phyloP scores from a whole-genome alignment of 805 yeast genomes.

The Kodamaea hsintzibuensis region DNA sequence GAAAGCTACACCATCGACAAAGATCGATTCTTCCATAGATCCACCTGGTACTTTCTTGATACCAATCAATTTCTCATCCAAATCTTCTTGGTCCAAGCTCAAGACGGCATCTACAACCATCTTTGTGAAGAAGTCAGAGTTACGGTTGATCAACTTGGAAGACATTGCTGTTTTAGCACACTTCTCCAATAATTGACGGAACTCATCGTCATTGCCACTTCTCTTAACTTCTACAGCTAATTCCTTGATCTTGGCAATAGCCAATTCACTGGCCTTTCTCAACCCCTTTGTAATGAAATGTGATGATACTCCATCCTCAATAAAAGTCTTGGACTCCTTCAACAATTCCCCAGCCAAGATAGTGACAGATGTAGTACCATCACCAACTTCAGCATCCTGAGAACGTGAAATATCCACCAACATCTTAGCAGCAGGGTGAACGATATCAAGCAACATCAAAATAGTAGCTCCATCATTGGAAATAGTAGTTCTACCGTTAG shows the following conservation, averaged over 20 bases:
- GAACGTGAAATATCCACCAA: constrained; percentile 92
- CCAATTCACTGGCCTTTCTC: constrained; percentile 76
- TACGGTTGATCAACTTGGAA: constrained; percentile 85
- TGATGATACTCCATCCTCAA: constrained; percentile 95
- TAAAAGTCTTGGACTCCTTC: constrained; percentile 85
- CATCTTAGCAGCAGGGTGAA: constrained; percentile 97
- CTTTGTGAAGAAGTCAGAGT: constrained; percentile 85
- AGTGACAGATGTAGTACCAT: constrained; percentile 96
- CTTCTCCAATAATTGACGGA: constrained; percentile 77
- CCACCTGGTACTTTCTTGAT: constrained; percentile 96
- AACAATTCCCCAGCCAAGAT: constrained; percentile 92
- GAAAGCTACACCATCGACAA: constrained; percentile 94
- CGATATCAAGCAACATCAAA: constrained; percentile 85
- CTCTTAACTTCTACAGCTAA: constrained; percentile 69
- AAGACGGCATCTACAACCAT: constrained; percentile 97
- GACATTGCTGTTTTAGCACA: constrained; percentile 98
- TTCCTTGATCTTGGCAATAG: constrained; percentile 71
- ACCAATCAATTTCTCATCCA: constrained; percentile 90
- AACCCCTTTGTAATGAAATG: constrained; percentile 87
- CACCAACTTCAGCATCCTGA: constrained; percentile 98
- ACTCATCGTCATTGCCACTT: constrained; percentile 46
- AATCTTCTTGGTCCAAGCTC: constrained; percentile 77
- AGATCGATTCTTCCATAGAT: constrained; percentile 87
- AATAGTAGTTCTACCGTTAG: constrained; percentile 85
- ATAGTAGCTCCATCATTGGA: constrained; percentile 99